Base-by-base conservation (phyloP, 129 eudicot species). In the Deinandra increscens region DNA sequence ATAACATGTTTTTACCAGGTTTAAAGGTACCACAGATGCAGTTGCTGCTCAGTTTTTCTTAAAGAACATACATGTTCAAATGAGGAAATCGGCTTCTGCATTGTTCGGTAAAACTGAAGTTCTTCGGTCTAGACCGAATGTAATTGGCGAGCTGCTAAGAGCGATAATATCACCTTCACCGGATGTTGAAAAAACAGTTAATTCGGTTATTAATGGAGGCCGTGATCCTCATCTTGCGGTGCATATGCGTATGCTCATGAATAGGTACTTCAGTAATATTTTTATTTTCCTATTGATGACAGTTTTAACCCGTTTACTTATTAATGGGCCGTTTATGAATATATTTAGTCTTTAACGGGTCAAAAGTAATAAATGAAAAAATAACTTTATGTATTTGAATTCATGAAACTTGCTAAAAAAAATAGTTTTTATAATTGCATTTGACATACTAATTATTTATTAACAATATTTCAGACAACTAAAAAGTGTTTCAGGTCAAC, bases 171-270 rank as follows among this genome's bases (percentile, higher is more conserved):
- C 86, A 45, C 91, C 91, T 68, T 78, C 91, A 15, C 18, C 34
- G 5, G 78, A 70, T 75, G 82, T 86, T 60, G 73, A 86, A 72
- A 73, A 69, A 18, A 84, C 84, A 22, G 86, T 86, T 9, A 48
- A 78, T 42, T 86, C 68, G 75, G 88, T 74, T 46, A 63, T 86
- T 18, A 64, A 63, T 55, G 80, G 78, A 39, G 88, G 82, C 41
- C 68, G 55, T 42, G 88, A 78, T 78, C 92, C 88, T 68, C 79
- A 72, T 78, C 70, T 86, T 71, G 33, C 86, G 17, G 63, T 86
- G 54, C 92, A 86, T 76, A 86, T 83, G 88, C 84, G 92, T 64
- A 86, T 86, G 92, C 84, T 83, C 66, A 86, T 68, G 88, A 78
- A 56, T 73, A 80, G 86, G 92, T 86, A 69, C 45, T 63, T 69